A percentile compares a stretch with the other conserved stretches of the same genome.
Evolutionary conservation across 2,329 filamentous ascomycete species (phyloP).

Genomic region (Sarocladiaceae sp.): DNA sequence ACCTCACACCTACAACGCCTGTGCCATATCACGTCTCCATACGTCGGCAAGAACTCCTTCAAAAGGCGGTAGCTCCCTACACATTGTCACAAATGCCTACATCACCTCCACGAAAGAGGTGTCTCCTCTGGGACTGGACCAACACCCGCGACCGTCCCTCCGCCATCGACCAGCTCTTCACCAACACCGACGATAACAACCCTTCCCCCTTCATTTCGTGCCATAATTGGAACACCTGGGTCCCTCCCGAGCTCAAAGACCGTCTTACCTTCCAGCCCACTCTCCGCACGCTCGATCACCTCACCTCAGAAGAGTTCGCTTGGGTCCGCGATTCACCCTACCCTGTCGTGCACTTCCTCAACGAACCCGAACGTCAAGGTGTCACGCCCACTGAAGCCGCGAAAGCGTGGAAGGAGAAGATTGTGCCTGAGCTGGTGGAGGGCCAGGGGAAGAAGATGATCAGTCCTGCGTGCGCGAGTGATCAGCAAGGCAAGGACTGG

Average conservation of each 20-base stretch:
- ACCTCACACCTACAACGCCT: background rate
- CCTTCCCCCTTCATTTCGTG: background rate
- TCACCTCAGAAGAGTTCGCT: conserved; percentile 3
- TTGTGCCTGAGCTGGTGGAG: background rate
- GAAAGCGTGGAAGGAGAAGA: background rate
- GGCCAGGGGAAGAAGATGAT: background rate
- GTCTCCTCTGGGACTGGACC: conserved; percentile 4
- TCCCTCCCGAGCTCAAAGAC: background rate
- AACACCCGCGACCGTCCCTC: conserved; percentile 2
- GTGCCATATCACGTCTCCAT: too few species aligned
- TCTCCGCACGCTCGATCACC: background rate
- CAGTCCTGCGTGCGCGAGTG: conserved; percentile 2
- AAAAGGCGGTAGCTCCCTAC: background rate
- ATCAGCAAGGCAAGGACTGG: conserved; percentile 2
- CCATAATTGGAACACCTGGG: conserved; percentile 5
- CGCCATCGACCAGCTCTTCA: background rate
- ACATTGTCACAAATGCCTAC: too few species aligned
- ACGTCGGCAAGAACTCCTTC: background rate
- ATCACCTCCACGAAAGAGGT: background rate
- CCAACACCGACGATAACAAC: background rate
- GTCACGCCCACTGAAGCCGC: background rate
- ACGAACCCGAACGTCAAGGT: background rate
- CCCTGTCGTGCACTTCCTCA: conserved; percentile 3
- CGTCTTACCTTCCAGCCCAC: background rate
- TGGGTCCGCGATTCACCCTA: conserved; percentile 1